Evolutionary conservation across 495 filamentous ascomycete species (phyloP).

Genomic region (Chaetomium cochliodes): DNA sequence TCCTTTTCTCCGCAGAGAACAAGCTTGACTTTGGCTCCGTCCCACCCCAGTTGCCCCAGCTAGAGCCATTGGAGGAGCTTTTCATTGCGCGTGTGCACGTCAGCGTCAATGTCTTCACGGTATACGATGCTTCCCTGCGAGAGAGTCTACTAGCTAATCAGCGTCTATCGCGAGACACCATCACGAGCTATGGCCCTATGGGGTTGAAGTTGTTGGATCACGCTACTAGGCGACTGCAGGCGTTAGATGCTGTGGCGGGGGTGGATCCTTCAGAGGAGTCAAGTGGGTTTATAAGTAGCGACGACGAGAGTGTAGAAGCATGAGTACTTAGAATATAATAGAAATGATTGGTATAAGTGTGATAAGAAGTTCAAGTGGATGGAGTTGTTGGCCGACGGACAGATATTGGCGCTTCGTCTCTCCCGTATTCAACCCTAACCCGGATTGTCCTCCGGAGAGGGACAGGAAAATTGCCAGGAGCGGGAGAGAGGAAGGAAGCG

Average conservation of each 20-base stretch:
- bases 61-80: slow-evolving; percentile 5
- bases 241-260: background rate
- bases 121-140: background rate
- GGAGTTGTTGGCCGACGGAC: slow-evolving; percentile 10
- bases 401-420: slow-evolving; percentile 14
- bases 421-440: slow-evolving; percentile 4
- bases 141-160: background rate
- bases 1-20: too few relatives aligned
- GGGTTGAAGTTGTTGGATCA: slow-evolving; percentile 2
- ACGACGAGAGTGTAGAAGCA: background rate
- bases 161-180: background rate
- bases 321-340: background rate
- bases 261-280: background rate
- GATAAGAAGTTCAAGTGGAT: background rate
- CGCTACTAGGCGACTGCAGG: background rate
- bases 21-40: too few relatives aligned
- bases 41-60: too few relatives aligned
- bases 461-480: slow-evolving; percentile 14
- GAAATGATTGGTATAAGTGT: background rate
- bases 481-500: slow-evolving; percentile 16
- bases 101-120: slow-evolving; percentile 8
- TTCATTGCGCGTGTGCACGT: slow-evolving; percentile 3
- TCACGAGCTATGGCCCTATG: background rate
- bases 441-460: slow-evolving; percentile 14
- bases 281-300: background rate